These are phyloP conservation scores for Alternaria gansuensis DNA, from an alignment of 2,329 filamentous ascomycete species.

Conservation along the genomic window DNA sequence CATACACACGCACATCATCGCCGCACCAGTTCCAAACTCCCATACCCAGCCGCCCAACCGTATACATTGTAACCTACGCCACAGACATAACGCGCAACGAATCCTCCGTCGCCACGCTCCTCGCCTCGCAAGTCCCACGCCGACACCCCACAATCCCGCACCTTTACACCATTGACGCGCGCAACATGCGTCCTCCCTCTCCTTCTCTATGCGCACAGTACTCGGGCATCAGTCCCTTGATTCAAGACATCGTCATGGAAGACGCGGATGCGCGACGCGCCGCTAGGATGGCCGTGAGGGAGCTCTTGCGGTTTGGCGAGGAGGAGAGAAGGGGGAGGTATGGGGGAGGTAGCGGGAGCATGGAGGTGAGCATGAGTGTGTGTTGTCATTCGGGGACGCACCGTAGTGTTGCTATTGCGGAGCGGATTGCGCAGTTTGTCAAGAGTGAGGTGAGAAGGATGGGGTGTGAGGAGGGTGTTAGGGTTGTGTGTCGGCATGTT, in stretches of 20 bases:
- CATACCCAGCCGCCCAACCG: slow-evolving; percentile 24
- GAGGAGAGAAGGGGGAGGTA: slow-evolving; percentile 2
- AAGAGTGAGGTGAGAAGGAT: slow-evolving; percentile 26
- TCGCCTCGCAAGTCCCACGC: slow-evolving; percentile 26
- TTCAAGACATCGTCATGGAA: slow-evolving; percentile 37
- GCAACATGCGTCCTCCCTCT: slow-evolving; percentile 25
- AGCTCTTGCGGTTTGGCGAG: slow-evolving; percentile 21
- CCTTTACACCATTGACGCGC: slow-evolving; percentile 40
- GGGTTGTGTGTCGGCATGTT: slow-evolving; percentile 40
- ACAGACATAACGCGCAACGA: slow-evolving; percentile 15
- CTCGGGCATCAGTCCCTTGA: slow-evolving; percentile 33
- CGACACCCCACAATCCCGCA: slow-evolving; percentile 26
- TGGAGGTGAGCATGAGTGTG: slow-evolving; percentile 29
- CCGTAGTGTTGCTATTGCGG: slow-evolving; percentile 45
- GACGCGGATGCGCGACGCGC: slow-evolving; percentile 29
- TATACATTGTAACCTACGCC: slow-evolving; percentile 41
- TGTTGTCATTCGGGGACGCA: slow-evolving; percentile 44
- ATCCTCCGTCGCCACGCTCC: slow-evolving; percentile 14
- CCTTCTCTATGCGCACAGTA: slow-evolving; percentile 27
- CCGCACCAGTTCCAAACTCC: neutral
- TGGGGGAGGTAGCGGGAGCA: slow-evolving; percentile 16
- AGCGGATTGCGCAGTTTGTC: slow-evolving; percentile 38
- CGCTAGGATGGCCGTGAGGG: slow-evolving; percentile 21
- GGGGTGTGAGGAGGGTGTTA: slow-evolving; percentile 26
- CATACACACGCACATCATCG: neutral